Evolutionary conservation across 768 basidiomycete species (phyloP), one percentile per base, ranked within the genome.

Genomic region (Pleurotus tuoliensis): DNA sequence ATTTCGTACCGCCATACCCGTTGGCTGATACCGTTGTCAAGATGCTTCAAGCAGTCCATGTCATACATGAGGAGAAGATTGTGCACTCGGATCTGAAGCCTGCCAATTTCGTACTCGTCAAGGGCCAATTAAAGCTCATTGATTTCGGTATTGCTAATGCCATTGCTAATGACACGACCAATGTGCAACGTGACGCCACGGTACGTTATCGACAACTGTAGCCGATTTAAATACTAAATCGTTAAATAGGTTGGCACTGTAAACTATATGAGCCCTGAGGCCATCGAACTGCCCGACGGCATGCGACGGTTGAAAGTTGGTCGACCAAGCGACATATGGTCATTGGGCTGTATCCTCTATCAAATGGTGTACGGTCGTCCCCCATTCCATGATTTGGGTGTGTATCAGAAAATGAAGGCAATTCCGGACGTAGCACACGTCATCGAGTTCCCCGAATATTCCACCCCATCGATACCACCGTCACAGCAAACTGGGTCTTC

Each of bases 81-180:
- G 96, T 99, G 2, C 96, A 99, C 71, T 96, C 95, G 16, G 96
- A 99, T 71, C 79, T 98, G 55, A 99, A 99, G 69, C 96, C 96
- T 5, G 96, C 97, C 3, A 99, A 99, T 71, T 99, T 99, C 62
- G 95, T 99, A 18, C 78, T 99, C 27, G 96, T 98, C 56, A 87
- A 88, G 57, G 96, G 96, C 4, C 89, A 93, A 62, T 77, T 99
- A 56, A 99, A 99, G 79, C 76, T 99, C 60, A 99, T 99, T 62
- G 96, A 99, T 69, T 99, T 99, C 66, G 96, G 96, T n/a, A 99
- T 99, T 65, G 95, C 96, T 12, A 98, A 98, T 67, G 95, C 95
- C 7, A 96, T 99, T 62, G 94, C 95, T 15, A 98, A 95, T 66
- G 96, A 99, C 64, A 99, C 96, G 1, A 98, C 96, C 2, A 98